Base-by-base conservation (phyloP, 805 yeast genomes). In the Ogataea ramenticola region DNA sequence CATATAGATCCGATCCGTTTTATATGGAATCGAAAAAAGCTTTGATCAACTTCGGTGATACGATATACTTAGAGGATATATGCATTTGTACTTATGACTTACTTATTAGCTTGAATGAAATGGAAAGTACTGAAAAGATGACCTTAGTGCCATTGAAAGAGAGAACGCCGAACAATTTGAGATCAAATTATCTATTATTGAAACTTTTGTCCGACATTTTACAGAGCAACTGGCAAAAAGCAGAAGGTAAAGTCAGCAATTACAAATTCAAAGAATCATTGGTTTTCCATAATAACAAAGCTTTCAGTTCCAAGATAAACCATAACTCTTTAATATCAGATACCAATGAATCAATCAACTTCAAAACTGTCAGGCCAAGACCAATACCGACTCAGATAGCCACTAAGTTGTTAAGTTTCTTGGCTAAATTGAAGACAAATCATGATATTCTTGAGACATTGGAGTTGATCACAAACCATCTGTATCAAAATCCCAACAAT, bases 181-280 rank as follows among this genome's bases (percentile, higher is more conserved):
- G 60, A 12, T 67, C 78, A 0, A 49, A 70, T 1, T 50, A 66
- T 20, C 55, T 70, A 1, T 41, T 72, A 10, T 43, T 71, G 11
- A 56, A 70, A 41, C 56, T 75, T 24, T 46, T 74, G 19, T 62
- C 71, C 11, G 72, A 67, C 46, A 50, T 66, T 4, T 32, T 51
- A 17, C 41, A 47, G 9, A 46, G 40, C 8, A 51, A 49, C 15
- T 56, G 61, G 58, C 50, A 47, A 15, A 30, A 15, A 20, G 3
- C 29, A n/a, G 41, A 39, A 15, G 41, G 29, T 12, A 24, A 24
- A 24, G 10, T 24, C 10, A 24, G 10, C 10, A 10, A 24, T 24
- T 24, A 24, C 27, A 24, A 24, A 24, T 24, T 24, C 10, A 24
- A n/a, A 20, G 31, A 15, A 32, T 32, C 19, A 32, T 16, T 8